Evolutionary conservation across 2,329 filamentous ascomycete species (phyloP), one percentile per base, ranked within the genome.

Genomic region (Fusarium tanahbumbuense): DNA sequence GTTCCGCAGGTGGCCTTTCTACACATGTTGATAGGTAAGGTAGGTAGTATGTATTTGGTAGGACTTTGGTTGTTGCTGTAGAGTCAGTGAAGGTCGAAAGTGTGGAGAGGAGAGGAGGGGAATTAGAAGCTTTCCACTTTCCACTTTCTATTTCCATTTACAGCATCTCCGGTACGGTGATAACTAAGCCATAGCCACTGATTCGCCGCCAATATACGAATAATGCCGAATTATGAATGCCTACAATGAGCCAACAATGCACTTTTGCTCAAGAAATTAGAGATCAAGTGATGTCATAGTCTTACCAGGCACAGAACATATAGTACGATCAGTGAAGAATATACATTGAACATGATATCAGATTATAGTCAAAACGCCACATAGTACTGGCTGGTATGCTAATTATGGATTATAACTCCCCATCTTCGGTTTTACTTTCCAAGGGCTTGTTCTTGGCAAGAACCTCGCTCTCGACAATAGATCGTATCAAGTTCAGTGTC

Each of bases 1-100:
- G 82, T 86, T 67, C 81, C 80, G 80, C 90, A 92, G 64, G 81
- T 85, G 25, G 87, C 86, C 78, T 87, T 87, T 79, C 85, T 89
- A 78, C 90, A 92, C 90, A 92, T 92, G 37, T 20, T 77, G 28
- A 42, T 28, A 22, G 32, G 16, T n/a, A 20, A 22, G 32, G 16
- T n/a, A 20, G 32, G 16, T n/a, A 8, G 13, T n/a, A 6, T 9
- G 25, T 22, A 23, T 22, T 15, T 30, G 32, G 16, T n/a, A 15
- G 3, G 27, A 53, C 12, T 20, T 53, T 12, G 9, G 23, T 53
- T 42, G 34, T 53, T 20, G n/a, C 13, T 28, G 27, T 25, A 28
- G 16, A 60, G 41, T 44, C 22, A 18, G 34, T 60, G 40, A 28
- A 54, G 65, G 53, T 41, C 15, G 15, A 23, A 52, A 52, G 45